Base-by-base conservation (phyloP, 495 filamentous ascomycete genomes). In the Parathielavia hyrcaniae region DNA sequence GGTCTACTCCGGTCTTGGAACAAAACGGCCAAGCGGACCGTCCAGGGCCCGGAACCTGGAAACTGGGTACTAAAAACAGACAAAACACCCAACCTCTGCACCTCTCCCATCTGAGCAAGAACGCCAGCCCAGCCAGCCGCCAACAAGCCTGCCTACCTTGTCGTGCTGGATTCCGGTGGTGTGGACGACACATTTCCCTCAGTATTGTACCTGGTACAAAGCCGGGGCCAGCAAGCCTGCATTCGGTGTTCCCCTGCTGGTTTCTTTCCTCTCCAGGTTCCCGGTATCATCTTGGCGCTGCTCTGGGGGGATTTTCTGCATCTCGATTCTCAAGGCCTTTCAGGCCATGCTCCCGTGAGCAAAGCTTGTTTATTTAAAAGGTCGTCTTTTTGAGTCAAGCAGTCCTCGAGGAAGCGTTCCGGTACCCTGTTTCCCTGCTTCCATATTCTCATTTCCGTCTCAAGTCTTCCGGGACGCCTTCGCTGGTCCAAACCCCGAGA, bases 1-100 rank as follows among this genome's bases (percentile, higher is more conserved):
- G 23, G 47, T 53, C 46, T 30, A 45, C 38, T 54, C 59, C 64
- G 57, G 61, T 64, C 57, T 64, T 67, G 59, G 64, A 60, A 68
- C 66, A 60, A 56, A 30, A 34, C 47, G 39, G 53, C 57, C 50
- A 55, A 54, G 53, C 41, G 39, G 54, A 63, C 53, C 46, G 53
- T 56, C 60, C 65, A 66, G 67, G 64, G 64, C 57, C 55, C 49
- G 45, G 53, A 57, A 44, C 17, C 30, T 35, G 40, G 45, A 50
- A 55, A 44, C 17, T 32, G 39, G 39, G 61, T 58, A 53, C 55
- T 56, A 61, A 58, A 69, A 64, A 64, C 59, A 66, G 63, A 60
- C 36, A 34, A 53, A 45, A 52, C 55, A 55, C 52, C 52, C 50
- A 55, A 52, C 50, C 43, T 26, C 54, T 55, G 52, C 55, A 55